Base-by-base conservation (phyloP, 2,329 filamentous ascomycete genomes). In the Fusarium subtropicale region DNA sequence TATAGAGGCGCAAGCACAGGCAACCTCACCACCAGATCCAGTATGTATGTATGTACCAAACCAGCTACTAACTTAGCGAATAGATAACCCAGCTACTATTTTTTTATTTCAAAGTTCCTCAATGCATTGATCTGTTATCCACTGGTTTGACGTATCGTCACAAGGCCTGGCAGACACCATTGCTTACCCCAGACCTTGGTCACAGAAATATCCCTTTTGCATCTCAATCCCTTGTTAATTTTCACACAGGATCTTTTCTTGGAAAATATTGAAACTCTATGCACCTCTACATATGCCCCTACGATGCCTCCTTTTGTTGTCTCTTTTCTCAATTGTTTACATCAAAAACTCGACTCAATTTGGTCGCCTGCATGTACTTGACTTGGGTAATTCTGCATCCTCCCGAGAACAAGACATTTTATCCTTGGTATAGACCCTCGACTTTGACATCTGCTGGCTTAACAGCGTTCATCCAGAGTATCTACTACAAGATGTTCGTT, bases 311-410 rank as follows among this genome's bases (percentile, higher is more conserved):
- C 18, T 46, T 34, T 30, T 15, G 56, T 70, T 68, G 3, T 64
- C 66, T 71, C 67, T 68, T 71, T n/a, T 46, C 63, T 68, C 65
- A 51, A 50, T 41, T 60, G 33, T 16, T 42, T 30, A 15, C 31
- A 13, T 51, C 18, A n/a, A 39, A 20, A 22, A 12, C 28, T 26
- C 34, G 51, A 26, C 46, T 64, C 12, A 46, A 56, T 64, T 55
- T 45, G 67, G 67, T 48, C 44, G 33, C 67, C 47, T 71, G 67
- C 67, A 68, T 69, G 34, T 8, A 38, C 47, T 38, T 47, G 30
- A 39, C 36, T 67, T 59, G 30, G 34, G 30, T 64, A 54, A 36
- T 69, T 45, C 67, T 69, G 67, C 67, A 71, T 39, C 39, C 31
- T 71, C 54, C 67, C 67, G 67, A 54, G 28, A 34, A 54, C 55